Conservation (phyloP, 495 filamentous ascomycete genomes). For the Penicillium nucicola region DNA sequence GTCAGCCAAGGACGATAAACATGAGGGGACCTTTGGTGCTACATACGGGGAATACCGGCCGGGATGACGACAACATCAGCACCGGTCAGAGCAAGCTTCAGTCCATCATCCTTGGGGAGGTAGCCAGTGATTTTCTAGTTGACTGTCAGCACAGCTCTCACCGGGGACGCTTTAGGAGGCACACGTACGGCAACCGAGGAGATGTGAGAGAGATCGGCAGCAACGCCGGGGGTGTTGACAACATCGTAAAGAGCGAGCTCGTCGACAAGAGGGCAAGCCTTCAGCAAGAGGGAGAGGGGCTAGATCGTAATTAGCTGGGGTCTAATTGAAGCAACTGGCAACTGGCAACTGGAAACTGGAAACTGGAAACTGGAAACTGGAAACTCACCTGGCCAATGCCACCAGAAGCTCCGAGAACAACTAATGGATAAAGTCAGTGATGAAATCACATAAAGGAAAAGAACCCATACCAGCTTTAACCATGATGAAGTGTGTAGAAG, state of each 20-base stretch:
- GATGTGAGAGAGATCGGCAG: conserved; percentile 95
- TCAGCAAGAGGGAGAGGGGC: conserved; percentile 94
- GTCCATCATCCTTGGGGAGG: conserved; percentile 84
- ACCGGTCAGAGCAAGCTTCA: conserved; percentile 83
- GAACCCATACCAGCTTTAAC: conserved; percentile 80
- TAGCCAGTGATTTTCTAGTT: conserved; percentile 86
- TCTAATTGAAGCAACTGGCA: too few species aligned
- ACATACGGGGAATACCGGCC: conserved; percentile 93
- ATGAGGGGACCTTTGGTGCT: not conserved
- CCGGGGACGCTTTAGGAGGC: not conserved
- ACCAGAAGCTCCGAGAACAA: conserved; percentile 93
- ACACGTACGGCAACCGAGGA: conserved; percentile 81
- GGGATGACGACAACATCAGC: conserved; percentile 95
- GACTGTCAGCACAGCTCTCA: conserved; percentile 11
- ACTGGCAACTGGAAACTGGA: too few species aligned
- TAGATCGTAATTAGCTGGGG: conserved; percentile 31
- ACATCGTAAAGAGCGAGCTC: conserved; percentile 98
- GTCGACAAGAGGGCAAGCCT: conserved; percentile 78
- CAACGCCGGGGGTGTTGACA: conserved; percentile 95
- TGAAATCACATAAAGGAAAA: not conserved
- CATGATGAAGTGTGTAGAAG: conserved; percentile 52
- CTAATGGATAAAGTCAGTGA: conserved; percentile 39
- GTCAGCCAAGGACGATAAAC: conserved; percentile 5
- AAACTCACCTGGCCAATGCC: conserved; percentile 98
- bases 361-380: too few species aligned